Conservation (phyloP, 2,329 filamentous ascomycete species). For the Penicillium paneum region DNA sequence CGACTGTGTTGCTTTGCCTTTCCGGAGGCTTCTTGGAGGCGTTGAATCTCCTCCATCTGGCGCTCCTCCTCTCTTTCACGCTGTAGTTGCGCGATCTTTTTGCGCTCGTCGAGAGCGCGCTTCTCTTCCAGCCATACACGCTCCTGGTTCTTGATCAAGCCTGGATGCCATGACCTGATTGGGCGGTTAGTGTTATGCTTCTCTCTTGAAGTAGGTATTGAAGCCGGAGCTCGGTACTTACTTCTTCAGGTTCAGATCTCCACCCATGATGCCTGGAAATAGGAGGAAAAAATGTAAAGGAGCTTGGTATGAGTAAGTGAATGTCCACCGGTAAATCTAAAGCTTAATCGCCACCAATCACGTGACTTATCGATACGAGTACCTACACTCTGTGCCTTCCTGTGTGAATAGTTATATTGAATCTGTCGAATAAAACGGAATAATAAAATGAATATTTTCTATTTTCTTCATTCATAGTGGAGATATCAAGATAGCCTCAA, state of each 20-base stretch:
- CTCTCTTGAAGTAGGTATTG: neutral
- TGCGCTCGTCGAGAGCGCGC: constrained; percentile 89
- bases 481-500: neutral
- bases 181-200: constrained; percentile 17
- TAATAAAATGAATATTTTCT: neutral
- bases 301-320: neutral
- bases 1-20: constrained; percentile 75
- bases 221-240: constrained; percentile 30
- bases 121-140: constrained; percentile 89
- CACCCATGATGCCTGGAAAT: constrained; percentile 66
- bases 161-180: constrained; percentile 79
- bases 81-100: constrained; percentile 83
- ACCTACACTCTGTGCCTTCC: neutral
- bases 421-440: neutral
- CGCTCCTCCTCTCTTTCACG: constrained; percentile 94
- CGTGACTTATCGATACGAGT: neutral
- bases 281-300: neutral
- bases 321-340: neutral
- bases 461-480: neutral
- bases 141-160: constrained; percentile 83
- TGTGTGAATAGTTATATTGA: too few species aligned
- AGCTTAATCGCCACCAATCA: constrained; percentile 4
- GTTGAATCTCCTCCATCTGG: constrained; percentile 84
- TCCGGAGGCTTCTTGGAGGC: constrained; percentile 82
- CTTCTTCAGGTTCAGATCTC: constrained; percentile 92